phyloP scores from a whole-genome alignment of 1,284 basidiomycete genomes.

The Singerocomus inundabilis region DNA sequence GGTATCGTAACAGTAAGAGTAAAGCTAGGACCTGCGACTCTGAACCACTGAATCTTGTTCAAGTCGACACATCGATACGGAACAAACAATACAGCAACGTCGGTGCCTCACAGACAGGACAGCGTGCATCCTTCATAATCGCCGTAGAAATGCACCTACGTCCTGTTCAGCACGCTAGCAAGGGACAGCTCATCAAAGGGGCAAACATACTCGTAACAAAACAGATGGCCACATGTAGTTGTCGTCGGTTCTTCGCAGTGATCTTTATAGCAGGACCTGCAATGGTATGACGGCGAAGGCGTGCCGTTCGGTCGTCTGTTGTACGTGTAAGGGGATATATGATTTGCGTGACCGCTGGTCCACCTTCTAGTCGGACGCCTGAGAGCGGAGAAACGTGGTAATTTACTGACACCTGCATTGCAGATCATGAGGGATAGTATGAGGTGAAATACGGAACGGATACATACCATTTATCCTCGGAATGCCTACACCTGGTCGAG shows the following conservation, averaged over 20 bases:
- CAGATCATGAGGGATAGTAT: neutral
- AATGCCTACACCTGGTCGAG: constrained; percentile 11
- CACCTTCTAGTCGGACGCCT: constrained; percentile 23
- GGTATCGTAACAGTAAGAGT: neutral
- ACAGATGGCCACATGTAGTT: constrained; percentile 36
- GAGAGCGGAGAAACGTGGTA: constrained; percentile 34
- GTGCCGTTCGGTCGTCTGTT: constrained; percentile 13
- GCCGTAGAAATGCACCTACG: constrained; percentile 32
- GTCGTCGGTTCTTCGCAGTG: constrained; percentile 37
- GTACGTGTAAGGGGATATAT: neutral
- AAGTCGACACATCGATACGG: constrained; percentile 33
- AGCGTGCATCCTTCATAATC: constrained; percentile 31
- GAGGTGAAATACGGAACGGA: neutral
- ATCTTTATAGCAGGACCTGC: constrained; percentile 31
- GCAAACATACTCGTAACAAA: constrained; percentile 33
- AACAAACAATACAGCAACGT: constrained; percentile 34
- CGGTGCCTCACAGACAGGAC: constrained; percentile 33
- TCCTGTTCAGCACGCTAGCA: constrained; percentile 8
- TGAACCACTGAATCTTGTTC: constrained; percentile 1
- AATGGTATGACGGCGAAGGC: constrained; percentile 30
- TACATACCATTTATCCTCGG: constrained; percentile 22
- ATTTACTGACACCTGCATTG: constrained; percentile 31
- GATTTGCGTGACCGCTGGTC: constrained; percentile 14
- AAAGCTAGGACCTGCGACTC: neutral
- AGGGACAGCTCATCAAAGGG: neutral